Base-by-base conservation (phyloP, 331 rosid species). In the Pyracantha coccinea region DNA sequence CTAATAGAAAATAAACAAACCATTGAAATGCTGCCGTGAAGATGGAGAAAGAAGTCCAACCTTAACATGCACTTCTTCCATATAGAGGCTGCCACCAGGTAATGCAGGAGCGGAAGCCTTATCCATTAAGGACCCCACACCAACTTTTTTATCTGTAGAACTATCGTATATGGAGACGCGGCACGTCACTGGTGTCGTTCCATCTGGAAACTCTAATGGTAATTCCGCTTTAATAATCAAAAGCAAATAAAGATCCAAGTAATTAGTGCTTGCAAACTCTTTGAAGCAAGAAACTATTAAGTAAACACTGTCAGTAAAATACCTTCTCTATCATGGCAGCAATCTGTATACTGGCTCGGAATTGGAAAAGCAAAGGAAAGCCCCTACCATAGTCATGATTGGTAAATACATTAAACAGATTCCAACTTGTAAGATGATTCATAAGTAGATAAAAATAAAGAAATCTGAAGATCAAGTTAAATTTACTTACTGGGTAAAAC, bases 141-240 rank as follows among this genome's bases (percentile, higher is more conserved):
- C 99, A 69, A 90, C 99, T 79, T 92, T 95, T 83, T 92, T 95
- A 70, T 87, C 90, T 0, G 90, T 77, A 41, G 99, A 89, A 78
- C 96, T 88, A 82, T 92, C 99, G 61, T 92, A 95, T 77, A 95
- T 80, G 68, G 97, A 90, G 69, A 95, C 98, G 28, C 98, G 97
- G 72, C 99, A 95, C 1, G 99, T 90, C 20, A 92, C 99, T 24
- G 99, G 99, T 6, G 99, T 95, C 44, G 99, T 95, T 60, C 99
- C 99, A 82, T 95, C 99, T 0, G 98, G 99, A 85, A 95, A 95
- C 98, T 95, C 99, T 75, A 95, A 79, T 21, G 99, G 99, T 71
- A 95, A 79, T 82, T 89, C 97, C 77, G 87, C 97, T 95, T 77
- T 53, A 68, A 79, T 58, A 73, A 64, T 68, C 21, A 76, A 86